Evolutionary conservation across 305 asterid genomes (phyloP).

Genomic region (Fraxinus nigra): DNA sequence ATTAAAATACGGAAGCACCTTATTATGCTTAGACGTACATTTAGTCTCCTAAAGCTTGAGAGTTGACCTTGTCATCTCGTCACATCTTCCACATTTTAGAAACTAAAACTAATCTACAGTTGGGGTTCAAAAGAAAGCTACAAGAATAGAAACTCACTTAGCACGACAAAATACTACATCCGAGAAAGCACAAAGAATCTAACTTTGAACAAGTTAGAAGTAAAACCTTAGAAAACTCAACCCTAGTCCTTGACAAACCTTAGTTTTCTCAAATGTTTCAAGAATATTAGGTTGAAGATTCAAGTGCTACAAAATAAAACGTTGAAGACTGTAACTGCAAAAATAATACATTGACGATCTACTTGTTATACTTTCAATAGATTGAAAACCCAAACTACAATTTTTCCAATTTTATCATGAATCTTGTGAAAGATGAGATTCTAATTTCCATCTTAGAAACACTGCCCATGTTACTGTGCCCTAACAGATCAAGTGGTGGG

Average conservation of each 20-base stretch:
- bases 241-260: background rate
- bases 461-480: slow-evolving; percentile 69
- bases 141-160: background rate
- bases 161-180: too few relatives aligned
- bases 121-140: background rate
- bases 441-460: slow-evolving; percentile 18
- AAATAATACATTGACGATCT: background rate
- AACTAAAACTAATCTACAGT: background rate
- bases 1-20: too few relatives aligned
- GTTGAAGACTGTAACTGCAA: background rate
- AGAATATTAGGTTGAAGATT: background rate
- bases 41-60: background rate
- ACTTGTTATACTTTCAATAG: background rate
- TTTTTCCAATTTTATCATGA: background rate
- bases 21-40: too few relatives aligned
- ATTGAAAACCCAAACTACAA: background rate
- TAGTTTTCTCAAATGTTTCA: background rate
- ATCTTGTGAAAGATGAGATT: background rate
- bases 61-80: background rate
- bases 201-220: background rate
- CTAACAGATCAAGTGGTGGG: slow-evolving; percentile 23
- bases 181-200: background rate
- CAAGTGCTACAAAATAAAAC: background rate
- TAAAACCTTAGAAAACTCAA: background rate
- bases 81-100: background rate